phyloP scores from a whole-genome alignment of 768 basidiomycete species.

The Kwoniella sp. region DNA sequence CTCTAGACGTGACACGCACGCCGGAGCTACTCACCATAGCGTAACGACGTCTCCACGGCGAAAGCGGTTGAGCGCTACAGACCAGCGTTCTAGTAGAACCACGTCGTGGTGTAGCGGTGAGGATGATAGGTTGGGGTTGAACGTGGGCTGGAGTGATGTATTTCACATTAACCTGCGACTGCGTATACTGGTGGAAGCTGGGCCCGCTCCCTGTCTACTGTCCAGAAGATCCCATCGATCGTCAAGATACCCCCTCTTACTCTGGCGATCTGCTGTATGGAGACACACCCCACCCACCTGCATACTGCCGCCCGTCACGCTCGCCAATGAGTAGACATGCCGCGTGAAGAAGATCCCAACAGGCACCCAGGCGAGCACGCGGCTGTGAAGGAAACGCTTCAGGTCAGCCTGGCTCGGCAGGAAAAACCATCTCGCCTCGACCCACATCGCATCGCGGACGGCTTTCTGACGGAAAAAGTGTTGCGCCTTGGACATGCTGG shows the following conservation, averaged over 20 bases:
- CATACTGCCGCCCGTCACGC: slow-evolving; percentile 46
- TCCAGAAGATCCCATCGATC: too few relatives aligned
- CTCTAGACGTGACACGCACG: too few relatives aligned
- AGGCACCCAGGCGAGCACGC: slow-evolving; percentile 45
- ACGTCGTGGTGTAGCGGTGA: slow-evolving; percentile 47
- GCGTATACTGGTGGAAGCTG: too few relatives aligned
- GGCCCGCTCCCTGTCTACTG: too few relatives aligned
- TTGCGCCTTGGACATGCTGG: slow-evolving; percentile 9
- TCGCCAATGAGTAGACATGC: slow-evolving; percentile 47
- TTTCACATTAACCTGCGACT: too few relatives aligned
- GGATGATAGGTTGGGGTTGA: slow-evolving; percentile 44
- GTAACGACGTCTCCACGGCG: slow-evolving; percentile 48
- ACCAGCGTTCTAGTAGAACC: slow-evolving; percentile 49
- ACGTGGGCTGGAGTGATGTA: slow-evolving; percentile 52
- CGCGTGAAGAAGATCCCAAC: slow-evolving; percentile 49
- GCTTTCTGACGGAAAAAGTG: slow-evolving; percentile 12
- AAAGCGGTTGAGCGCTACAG: slow-evolving; percentile 33
- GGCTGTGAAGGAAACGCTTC: slow-evolving; percentile 12
- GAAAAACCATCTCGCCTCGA: not conserved
- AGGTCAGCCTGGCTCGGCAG: not conserved
- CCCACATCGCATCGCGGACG: slow-evolving; percentile 13
- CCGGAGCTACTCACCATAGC: slow-evolving; percentile 33
- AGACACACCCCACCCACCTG: slow-evolving; percentile 28
- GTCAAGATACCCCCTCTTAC: too few relatives aligned
- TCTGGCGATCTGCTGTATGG: too few relatives aligned